These are phyloP conservation scores for Talaromyces sp. DNA, from an alignment of 2,329 filamentous ascomycete species.

Conservation along the genomic window DNA sequence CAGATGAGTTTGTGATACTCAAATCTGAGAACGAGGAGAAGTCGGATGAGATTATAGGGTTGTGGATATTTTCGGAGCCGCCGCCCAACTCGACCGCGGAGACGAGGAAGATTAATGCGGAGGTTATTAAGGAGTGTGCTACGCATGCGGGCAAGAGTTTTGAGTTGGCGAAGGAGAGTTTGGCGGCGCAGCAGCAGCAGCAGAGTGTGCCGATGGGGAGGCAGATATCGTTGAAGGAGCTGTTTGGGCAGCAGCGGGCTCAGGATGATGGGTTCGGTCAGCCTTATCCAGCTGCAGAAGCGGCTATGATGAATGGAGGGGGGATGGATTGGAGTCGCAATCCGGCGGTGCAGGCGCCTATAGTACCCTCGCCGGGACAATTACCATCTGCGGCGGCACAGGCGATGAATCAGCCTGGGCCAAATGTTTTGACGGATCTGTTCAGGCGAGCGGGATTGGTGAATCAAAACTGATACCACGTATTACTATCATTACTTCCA, in stretches of 20 bases:
- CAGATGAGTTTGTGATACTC: constrained; percentile 61
- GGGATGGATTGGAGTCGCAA: constrained; percentile 12
- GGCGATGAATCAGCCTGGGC: constrained; percentile 3
- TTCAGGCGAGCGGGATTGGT: constrained; percentile 45
- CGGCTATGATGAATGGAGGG: constrained; percentile 20
- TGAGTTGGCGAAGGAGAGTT: constrained; percentile 43
- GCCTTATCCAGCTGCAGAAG: constrained; percentile 35
- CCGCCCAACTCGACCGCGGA: constrained; percentile 56
- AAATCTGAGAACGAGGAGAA: constrained; percentile 39
- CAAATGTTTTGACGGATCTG: constrained; percentile 43
- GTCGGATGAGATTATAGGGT: constrained; percentile 52
- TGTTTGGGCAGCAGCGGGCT: constrained; percentile 56
- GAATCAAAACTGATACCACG: constrained; percentile 10
- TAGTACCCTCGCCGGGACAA: constrained; percentile 21
- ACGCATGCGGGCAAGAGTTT: constrained; percentile 52
- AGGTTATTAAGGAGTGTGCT: constrained; percentile 57
- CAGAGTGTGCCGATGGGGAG: constrained; percentile 52
- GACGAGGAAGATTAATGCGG: constrained; percentile 51
- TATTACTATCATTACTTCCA: not conserved
- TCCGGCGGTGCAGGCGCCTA: constrained; percentile 24
- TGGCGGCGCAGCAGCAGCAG: constrained; percentile 37
- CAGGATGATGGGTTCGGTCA: constrained; percentile 54
- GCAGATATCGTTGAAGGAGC: constrained; percentile 53
- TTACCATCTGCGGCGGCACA: constrained; percentile 3
- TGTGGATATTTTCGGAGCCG: constrained; percentile 65